Base-by-base conservation (phyloP, 192 early-diverging fungal genomes). In the Backusella parvicylindrica region DNA sequence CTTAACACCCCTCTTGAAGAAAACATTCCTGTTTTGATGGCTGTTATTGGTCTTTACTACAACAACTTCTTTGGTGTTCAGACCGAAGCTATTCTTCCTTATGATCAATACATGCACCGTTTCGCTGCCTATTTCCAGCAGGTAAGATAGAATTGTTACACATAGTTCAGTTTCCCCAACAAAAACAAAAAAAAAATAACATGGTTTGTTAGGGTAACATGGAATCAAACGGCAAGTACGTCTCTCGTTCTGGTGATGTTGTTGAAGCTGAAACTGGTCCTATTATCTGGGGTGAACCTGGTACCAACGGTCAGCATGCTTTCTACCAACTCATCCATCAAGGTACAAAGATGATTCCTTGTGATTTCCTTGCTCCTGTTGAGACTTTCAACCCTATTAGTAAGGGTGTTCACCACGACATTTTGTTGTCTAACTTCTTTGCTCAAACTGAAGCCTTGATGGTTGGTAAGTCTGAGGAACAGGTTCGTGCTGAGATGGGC, bases 241-340 rank as follows among this genome's bases (percentile, higher is more conserved):
- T 93, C 64, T 92, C 94, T 67, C 92, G 96, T 65, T 87, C 91
- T 79, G 94, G 94, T 76, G 84, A 87, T 56, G 81, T 84, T 33
- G 92, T 98, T 40, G 84, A 93, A 74, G 94, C 96, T 84, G 86
- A 89, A 67, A 96, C 97, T 35, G 96, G 97, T 37, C 98, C 98
- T 26, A 97, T 98, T 81, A 98, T 99, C 78, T 98, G 97, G 94
- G 98, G 98, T 80, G 98, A 99, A 83, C 96, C 98, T 36, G 98
- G 98, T 43, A 99, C 98, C 76, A 99, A 99, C 83, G 98, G 96
- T 64, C 98, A 99, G 83, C 98, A 99, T 70, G 96, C 98, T 35
- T 99, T 99, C 86, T 99, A 99, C 83, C 98, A 99, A 85, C 86
- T 99, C 74, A 97, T 99, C 80, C 98, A 99, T 87, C 98, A 99